Base-by-base conservation (phyloP, 192 early-diverging fungal genomes). In the Mortierella alpina region DNA sequence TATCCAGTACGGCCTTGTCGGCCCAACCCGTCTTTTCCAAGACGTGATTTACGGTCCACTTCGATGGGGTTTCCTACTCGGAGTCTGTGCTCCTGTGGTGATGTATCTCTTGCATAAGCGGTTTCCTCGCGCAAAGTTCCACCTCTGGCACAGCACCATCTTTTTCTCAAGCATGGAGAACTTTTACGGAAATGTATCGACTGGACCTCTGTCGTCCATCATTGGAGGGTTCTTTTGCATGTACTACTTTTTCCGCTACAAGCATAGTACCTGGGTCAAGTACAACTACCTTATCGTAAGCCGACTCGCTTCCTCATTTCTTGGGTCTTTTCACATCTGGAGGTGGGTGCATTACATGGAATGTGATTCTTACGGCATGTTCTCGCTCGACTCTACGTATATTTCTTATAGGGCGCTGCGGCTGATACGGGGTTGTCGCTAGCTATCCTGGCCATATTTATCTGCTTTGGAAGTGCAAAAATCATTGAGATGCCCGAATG, bases 191-290 rank as follows among this genome's bases (percentile, higher is more conserved):
- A 78, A 83, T 49, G 67, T 83, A 13, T 83, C 82, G 10, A 83
- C 82, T n/a, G 82, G 82, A 11, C 82, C 82, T 2, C 53, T 83
- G 46, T 78, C 75, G 20, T 77, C 82, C 3, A 49, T 83, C 42
- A 83, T 83, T 39, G 82, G 82, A 65, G 82, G 83, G 13, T 84
- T 84, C 63, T 65, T 84, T 2, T 84, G 83, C 55, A 84, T 78
- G 70, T 84, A 63, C 54, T 84, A 84, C 51, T 80, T 81, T 23
- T 84, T 71, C 77, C 83, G 83, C 2, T 84, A 84, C 59, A 73
- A 57, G 58, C 83, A 84, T n/a, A 47, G 47, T 0, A 54, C 73
- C 40, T 84, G 83, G 83, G 63, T 80, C 50, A 81, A 84, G 77
- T 84, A 84, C 73, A 84, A 84, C 56, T 84, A 84, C 48, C 50